Conservation (phyloP, 2,329 filamentous ascomycete genomes). For the Periconia macrospinosa region DNA sequence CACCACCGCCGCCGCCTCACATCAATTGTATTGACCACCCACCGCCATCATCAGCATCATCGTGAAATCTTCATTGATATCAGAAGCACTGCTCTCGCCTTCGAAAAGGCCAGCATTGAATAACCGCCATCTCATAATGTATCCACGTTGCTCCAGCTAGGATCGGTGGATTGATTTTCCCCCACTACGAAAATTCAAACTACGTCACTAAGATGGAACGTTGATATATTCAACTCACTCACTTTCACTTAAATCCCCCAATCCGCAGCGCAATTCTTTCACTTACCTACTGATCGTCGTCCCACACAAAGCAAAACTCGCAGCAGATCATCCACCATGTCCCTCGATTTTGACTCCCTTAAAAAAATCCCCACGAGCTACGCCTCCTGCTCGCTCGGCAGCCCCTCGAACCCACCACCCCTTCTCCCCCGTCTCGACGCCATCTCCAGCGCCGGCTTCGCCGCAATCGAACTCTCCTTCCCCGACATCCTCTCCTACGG, state of each 20-base stretch:
- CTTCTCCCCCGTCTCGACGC: slow-evolving; percentile 64
- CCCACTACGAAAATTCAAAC: not conserved
- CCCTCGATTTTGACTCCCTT: slow-evolving; percentile 39
- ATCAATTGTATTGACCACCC: too few relatives aligned
- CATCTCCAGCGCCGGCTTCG: slow-evolving; percentile 67
- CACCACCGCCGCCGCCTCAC: not conserved
- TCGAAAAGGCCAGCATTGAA: not conserved
- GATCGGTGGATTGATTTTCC: too few relatives aligned
- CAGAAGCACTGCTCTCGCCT: not conserved
- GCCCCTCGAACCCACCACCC: slow-evolving; percentile 44
- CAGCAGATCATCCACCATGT: slow-evolving; percentile 24
- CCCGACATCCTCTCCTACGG: slow-evolving; percentile 70
- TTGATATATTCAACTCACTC: not conserved
- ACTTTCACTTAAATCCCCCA: too few relatives aligned
- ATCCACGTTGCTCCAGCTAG: too few relatives aligned
- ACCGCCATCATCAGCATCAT: not conserved
- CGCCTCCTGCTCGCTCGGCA: slow-evolving; percentile 60
- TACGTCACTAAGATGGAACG: not conserved
- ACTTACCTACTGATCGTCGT: not conserved
- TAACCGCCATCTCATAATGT: too few relatives aligned
- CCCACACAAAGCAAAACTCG: not conserved
- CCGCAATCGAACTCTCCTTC: slow-evolving; percentile 73
- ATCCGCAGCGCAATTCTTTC: not conserved
- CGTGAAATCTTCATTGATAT: not conserved
- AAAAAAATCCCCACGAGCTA: slow-evolving; percentile 54